Evolutionary conservation across 1,284 basidiomycete species (phyloP).

Genomic region (Trametes hirsuta): DNA sequence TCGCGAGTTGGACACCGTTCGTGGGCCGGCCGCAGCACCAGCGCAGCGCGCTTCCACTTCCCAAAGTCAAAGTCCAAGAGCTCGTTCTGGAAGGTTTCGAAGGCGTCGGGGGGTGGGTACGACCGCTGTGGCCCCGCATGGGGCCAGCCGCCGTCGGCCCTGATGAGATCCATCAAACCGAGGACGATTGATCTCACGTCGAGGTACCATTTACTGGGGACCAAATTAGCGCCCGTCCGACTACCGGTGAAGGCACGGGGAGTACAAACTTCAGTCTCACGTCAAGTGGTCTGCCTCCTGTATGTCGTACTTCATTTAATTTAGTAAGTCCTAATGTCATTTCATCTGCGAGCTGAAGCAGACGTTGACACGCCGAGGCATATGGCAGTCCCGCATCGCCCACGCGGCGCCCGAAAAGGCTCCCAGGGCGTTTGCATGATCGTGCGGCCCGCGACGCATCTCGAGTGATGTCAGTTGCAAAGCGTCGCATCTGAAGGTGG

Average conservation of each 20-base stretch:
- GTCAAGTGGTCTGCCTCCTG: neutral
- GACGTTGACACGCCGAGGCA: neutral
- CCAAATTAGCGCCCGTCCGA: neutral
- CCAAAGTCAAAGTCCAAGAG: no score
- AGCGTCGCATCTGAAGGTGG: neutral
- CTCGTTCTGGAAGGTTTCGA: neutral
- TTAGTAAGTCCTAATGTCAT: neutral
- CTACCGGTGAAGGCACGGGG: neutral
- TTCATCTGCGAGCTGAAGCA: neutral
- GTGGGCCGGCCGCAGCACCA: no score
- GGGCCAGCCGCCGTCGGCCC: neutral
- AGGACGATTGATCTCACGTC: slow-evolving; percentile 4
- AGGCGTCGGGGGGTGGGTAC: neutral
- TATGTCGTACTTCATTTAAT: neutral
- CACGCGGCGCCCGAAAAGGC: neutral
- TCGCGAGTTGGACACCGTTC: neutral
- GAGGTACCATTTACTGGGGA: neutral
- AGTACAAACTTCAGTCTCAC: neutral
- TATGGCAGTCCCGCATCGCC: neutral
- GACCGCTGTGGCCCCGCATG: neutral
- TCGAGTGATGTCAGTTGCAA: slow-evolving; percentile 3
- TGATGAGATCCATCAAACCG: slow-evolving; percentile 8
- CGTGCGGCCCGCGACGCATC: neutral
- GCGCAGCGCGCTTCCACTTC: neutral
- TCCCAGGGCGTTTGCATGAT: neutral